These are phyloP conservation scores for Sherardia arvensis DNA, from an alignment of 257 asterid species.

Conservation along the genomic window DNA sequence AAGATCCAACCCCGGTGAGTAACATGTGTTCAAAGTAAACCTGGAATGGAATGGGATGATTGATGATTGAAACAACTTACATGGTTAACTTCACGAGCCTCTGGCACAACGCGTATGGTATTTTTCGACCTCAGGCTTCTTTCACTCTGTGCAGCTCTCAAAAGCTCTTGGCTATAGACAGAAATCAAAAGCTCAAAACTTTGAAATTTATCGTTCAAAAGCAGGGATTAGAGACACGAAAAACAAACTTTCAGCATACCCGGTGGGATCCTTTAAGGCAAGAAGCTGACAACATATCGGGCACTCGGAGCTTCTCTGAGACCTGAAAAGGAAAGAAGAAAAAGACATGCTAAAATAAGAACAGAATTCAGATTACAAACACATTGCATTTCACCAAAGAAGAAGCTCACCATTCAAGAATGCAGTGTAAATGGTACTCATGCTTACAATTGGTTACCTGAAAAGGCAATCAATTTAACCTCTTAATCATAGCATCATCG, in stretches of 20 bases:
- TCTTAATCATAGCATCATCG: not conserved
- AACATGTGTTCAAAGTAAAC: constrained; percentile 1
- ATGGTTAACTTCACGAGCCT: constrained; percentile 20
- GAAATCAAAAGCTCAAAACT: constrained; percentile 9
- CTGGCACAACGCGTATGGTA: constrained; percentile 13
- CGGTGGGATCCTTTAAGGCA: constrained; percentile 40
- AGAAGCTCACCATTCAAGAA: constrained; percentile 54
- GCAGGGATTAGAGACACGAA: not conserved
- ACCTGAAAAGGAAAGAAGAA: constrained; percentile 27
- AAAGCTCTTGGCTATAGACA: constrained; percentile 48
- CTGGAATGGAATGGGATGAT: not conserved
- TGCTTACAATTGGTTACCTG: constrained; percentile 62
- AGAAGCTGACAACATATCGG: constrained; percentile 62
- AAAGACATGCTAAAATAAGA: not conserved
- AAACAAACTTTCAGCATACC: constrained; percentile 41
- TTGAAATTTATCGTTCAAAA: not conserved
- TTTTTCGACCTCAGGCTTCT: constrained; percentile 28
- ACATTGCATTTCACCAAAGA: not conserved
- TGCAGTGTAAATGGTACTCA: constrained; percentile 72
- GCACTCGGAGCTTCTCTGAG: constrained; percentile 61
- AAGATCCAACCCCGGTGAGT: constrained; percentile 4
- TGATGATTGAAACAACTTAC: constrained; percentile 15
- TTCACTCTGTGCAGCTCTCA: constrained; percentile 39
- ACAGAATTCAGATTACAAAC: not conserved
- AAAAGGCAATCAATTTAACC: constrained; percentile 8